Evolutionary conservation across 208 protist genomes (phyloP), one percentile per base, ranked within the genome.

Genomic region (Trypanosoma scelopori): DNA sequence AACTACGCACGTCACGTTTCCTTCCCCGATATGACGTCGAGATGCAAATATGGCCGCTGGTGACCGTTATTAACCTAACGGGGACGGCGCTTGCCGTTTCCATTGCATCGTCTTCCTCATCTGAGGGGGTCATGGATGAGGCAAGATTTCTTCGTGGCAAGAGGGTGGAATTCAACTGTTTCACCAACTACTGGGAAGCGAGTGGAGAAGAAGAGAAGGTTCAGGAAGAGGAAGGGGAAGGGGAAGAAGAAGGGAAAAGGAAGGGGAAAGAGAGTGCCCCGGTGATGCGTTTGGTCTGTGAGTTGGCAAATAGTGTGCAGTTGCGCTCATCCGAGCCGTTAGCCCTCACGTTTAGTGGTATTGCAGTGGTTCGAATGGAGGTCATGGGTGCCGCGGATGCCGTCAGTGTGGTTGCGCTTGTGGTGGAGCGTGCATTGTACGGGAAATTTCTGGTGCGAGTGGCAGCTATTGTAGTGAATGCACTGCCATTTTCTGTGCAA

Each of bases 1-100:
- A 23, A 35, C 69, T 37, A n/a, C 69, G 77, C 28, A 67, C 58
- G 0, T 64, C 55, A 45, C 55, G 42, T 20, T 56, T 76, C 11
- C 51, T 78, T 25, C 58, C 64, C 3, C 69, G 71, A 28, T 79
- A 75, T 63, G 78, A 84, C 22, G 68, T 84, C 16, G 43, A 60
- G 35, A 22, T 79, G n/a, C 35, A 53, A 30, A 12, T 84, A 20
- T 64, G 58, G 22, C 78, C 78, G 11, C 28, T 76, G 9, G 39
- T 67, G 2, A 64, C 69, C 42, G 43, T 84, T 15, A 20, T 79
- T 16, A 84, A 84, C 65, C 35, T 67, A 53, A 77, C 66, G 18
- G 78, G 73, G 0, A 37, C 39, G 0, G 51, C 25, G 3, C 58
- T 79, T n/a, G 55, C 63, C 1, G 47, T 77, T 18, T 28, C 28